These are phyloP conservation scores for Nectriaceae sp. DNA, from an alignment of 2,329 filamentous ascomycete species.

Conservation along the genomic window DNA sequence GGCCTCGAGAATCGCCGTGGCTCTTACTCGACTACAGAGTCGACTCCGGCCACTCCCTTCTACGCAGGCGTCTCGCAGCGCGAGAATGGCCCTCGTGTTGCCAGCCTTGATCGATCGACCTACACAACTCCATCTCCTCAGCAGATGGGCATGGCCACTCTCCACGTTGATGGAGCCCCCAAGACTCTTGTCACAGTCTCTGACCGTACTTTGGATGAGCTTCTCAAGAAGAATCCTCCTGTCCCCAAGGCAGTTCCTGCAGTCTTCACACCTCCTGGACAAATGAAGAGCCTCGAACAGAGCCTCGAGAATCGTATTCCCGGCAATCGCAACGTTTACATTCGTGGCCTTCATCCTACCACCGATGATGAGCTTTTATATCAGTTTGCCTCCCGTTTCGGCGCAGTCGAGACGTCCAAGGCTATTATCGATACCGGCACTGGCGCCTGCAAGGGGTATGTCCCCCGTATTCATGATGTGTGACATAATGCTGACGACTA, in stretches of 20 bases:
- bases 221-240: constrained; percentile 74
- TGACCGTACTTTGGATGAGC: constrained; percentile 60
- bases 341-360: constrained; percentile 91
- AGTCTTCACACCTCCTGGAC: constrained; percentile 80
- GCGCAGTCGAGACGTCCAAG: constrained; percentile 93
- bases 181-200: constrained; percentile 45
- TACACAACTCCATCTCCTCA: constrained; percentile 70
- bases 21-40: constrained; percentile 69
- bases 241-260: constrained; percentile 90
- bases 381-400: constrained; percentile 83
- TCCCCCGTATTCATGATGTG: constrained; percentile 9
- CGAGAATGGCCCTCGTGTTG: constrained; percentile 61
- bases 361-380: constrained; percentile 90
- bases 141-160: constrained; percentile 48
- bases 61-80: constrained; percentile 60
- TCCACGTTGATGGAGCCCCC: constrained; percentile 41
- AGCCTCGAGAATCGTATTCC: constrained; percentile 89
- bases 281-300: constrained; percentile 87
- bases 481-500: constrained; percentile 11
- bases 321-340: constrained; percentile 97
- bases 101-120: constrained; percentile 61
- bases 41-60: constrained; percentile 65
- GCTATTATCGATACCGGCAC: constrained; percentile 96
- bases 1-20: constrained; percentile 66
- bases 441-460: constrained; percentile 92